Evolutionary conservation across 1,139 yeast species (phyloP).

Genomic region (Candida albicans): DNA sequence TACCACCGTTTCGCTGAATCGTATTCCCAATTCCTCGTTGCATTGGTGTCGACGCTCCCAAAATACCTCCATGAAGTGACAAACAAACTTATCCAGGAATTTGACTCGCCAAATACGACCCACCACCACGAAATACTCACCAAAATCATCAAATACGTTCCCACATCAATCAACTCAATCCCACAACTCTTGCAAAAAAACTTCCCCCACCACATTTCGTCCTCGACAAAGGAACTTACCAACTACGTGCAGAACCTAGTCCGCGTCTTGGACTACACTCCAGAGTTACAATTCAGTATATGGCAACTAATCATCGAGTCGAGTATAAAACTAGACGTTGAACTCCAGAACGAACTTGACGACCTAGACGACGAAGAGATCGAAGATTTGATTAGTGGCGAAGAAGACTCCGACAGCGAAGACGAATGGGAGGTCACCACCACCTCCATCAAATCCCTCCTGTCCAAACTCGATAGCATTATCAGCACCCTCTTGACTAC

Average conservation of each 20-base stretch:
- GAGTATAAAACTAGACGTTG: constrained; percentile 89
- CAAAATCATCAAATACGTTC: constrained; percentile 68
- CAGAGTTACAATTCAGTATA: constrained; percentile 67
- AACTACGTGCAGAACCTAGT: constrained; percentile 70
- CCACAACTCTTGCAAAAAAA: constrained; percentile 55
- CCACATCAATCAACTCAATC: constrained; percentile 72
- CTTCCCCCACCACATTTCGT: constrained; percentile 79
- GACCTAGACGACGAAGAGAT: constrained; percentile 77
- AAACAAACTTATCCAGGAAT: constrained; percentile 60
- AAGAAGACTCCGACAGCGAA: constrained; percentile 24
- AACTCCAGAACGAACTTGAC: constrained; percentile 82
- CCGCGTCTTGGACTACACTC: constrained; percentile 61
- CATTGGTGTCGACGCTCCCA: constrained; percentile 82
- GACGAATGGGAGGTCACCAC: constrained; percentile 45
- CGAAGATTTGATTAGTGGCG: constrained; percentile 47
- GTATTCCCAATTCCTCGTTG: constrained; percentile 68
- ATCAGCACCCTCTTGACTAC: constrained; percentile 55
- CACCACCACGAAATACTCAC: constrained; percentile 68
- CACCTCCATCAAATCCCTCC: constrained; percentile 53
- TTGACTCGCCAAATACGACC: constrained; percentile 23
- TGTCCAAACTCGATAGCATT: constrained; percentile 69
- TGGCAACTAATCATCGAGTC: constrained; percentile 84
- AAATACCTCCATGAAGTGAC: constrained; percentile 88
- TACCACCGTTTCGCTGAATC: constrained; percentile 43
- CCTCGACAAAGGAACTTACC: constrained; percentile 51